phyloP scores from a whole-genome alignment of 345 rosid genomes.

The Abelmoschus esculentus region DNA sequence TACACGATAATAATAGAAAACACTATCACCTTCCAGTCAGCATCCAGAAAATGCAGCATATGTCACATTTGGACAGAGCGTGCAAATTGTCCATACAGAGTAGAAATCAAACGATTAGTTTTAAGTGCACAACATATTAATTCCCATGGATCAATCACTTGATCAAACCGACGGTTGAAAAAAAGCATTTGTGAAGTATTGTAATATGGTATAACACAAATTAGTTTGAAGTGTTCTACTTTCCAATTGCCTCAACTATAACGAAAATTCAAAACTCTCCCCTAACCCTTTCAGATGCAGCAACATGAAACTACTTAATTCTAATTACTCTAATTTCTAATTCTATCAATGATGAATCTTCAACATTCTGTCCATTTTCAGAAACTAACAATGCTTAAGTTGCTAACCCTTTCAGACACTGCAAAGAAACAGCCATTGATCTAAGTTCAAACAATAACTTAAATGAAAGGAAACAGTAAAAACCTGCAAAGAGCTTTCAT shows the following conservation, averaged over 20 bases:
- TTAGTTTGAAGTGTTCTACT: background rate
- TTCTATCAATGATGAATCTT: background rate
- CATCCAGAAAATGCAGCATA: background rate
- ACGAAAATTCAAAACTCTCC: background rate
- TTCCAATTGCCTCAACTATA: background rate
- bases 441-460: background rate
- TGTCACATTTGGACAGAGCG: background rate
- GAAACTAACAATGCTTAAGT: background rate
- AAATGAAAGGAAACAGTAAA: background rate
- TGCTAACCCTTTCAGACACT: background rate
- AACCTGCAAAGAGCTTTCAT: conserved; percentile 82
- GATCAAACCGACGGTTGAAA: background rate
- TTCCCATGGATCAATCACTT: background rate
- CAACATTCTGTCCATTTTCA: background rate
- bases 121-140: background rate
- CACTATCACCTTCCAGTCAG: background rate
- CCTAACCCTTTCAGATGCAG: background rate
- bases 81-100: background rate
- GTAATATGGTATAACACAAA: background rate
- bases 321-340: background rate
- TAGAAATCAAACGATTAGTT: background rate
- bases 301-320: background rate
- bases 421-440: background rate
- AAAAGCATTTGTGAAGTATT: background rate
- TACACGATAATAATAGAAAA: background rate